Base-by-base conservation (phyloP, 352 stramenopile genomes). In the Pilasporangium apinafurcum region DNA sequence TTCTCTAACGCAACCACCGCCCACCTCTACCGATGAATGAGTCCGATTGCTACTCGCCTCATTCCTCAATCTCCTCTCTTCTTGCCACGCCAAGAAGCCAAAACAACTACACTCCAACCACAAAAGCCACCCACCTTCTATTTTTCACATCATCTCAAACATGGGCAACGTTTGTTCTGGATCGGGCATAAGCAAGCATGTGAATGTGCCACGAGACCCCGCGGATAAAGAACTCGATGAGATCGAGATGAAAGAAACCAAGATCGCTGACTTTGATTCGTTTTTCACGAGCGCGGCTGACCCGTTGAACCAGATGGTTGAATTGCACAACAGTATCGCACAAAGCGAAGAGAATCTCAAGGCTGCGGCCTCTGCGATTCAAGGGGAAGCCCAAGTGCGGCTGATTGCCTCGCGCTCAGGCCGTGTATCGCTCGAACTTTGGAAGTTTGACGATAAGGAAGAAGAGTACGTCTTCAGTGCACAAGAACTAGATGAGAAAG, bases 141-240 rank as follows among this genome's bases (percentile, higher is more conserved):
- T 5, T 18, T 17, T 37, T 14, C 17, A 4, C 18, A 8, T 18
- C 30, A 21, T 32, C 14, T n/a, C 29, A 37, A 26, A 37, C 27
- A 83, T 83, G 70, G 70, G 70, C 34, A 65, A 83, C 59, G 70
- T 80, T 27, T 83, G 70, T 34, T 75, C 64, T 37, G 65, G 67
- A 39, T 40, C 52, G 25, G 53, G 50, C 16, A 52, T 80, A n/a
- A 56, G 59, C 64, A 83, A 56, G 44, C 17, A 47, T 18, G 50
- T 53, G 1, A 51, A 46, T 22, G 43, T 41, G 33, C 28, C 53
- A 22, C 53, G 53, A n/a, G 53, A 62, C n/a, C 48, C 53, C n/a
- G 40, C 37, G 12, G 53, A 62, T 42, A 57, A 57, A 43, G 53
- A 62, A 43, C 47, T 62, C n/a, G 53, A 62, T 32, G 47, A 46